Conservation (phyloP, 495 filamentous ascomycete genomes). For the Friedmanniomyces simplex region DNA sequence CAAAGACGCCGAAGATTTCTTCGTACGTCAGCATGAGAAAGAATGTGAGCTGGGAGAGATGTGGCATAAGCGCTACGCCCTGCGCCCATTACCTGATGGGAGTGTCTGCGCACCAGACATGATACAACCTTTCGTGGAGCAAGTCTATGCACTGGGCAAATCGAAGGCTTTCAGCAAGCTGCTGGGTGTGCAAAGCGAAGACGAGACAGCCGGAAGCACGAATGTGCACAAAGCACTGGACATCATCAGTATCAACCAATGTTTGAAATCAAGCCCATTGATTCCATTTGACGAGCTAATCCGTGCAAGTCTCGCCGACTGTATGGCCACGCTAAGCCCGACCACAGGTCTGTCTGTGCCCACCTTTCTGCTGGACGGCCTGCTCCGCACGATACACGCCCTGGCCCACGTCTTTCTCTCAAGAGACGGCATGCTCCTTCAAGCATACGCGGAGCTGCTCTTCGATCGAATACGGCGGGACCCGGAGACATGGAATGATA, state of each 20-base stretch:
- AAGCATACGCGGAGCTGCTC: conserved; percentile 53
- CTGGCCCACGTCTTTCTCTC: conserved; percentile 64
- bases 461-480: conserved; percentile 68
- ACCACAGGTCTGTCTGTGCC: conserved; percentile 56
- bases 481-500: conserved; percentile 64
- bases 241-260: background rate
- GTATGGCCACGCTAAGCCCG: conserved; percentile 24
- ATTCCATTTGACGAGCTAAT: conserved; percentile 1
- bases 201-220: background rate
- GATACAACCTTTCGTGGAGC: conserved; percentile 52
- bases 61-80: conserved; percentile 66
- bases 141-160: conserved; percentile 79
- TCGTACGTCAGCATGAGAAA: conserved; percentile 50
- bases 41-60: conserved; percentile 51
- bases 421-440: conserved; percentile 53
- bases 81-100: conserved; percentile 45
- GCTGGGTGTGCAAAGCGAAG: conserved; percentile 28
- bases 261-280: background rate
- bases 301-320: background rate
- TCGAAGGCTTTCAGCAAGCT: conserved; percentile 71
- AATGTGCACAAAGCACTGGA: background rate
- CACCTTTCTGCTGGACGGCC: conserved; percentile 53
- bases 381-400: conserved; percentile 55
- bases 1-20: conserved; percentile 50
- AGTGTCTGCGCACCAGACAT: conserved; percentile 60